Evolutionary conservation across 495 filamentous ascomycete genomes (phyloP).

Genomic region (Penicillium cinerascens): DNA sequence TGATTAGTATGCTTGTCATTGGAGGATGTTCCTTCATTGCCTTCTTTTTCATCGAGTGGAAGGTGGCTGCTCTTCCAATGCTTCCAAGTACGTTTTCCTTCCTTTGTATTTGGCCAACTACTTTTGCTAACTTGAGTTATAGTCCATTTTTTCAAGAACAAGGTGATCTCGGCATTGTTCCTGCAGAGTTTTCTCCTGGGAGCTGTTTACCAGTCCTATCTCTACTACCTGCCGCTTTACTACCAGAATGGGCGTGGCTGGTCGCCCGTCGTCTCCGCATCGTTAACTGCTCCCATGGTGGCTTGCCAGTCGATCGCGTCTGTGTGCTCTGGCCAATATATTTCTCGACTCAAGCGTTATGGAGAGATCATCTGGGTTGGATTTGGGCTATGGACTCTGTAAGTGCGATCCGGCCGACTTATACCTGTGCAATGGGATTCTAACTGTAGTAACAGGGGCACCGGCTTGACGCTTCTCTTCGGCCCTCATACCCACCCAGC

Average conservation of each 20-base stretch:
- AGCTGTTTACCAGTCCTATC: constrained; percentile 54
- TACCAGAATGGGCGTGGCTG: constrained; percentile 53
- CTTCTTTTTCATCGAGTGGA: constrained; percentile 58
- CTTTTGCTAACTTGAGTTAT: constrained; percentile 11
- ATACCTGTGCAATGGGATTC: neutral
- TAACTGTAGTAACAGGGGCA: constrained; percentile 31
- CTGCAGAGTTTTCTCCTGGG: constrained; percentile 60
- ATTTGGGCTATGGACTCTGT: constrained; percentile 52
- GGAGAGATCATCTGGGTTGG: constrained; percentile 56
- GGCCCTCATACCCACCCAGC: constrained; percentile 42
- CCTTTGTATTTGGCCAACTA: neutral
- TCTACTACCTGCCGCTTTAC: constrained; percentile 52
- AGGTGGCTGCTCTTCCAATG: constrained; percentile 55
- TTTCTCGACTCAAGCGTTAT: constrained; percentile 53
- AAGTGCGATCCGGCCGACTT: constrained; percentile 10
- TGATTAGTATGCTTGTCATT: constrained; percentile 59
- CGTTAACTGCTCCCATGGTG: constrained; percentile 52
- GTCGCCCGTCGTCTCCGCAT: constrained; percentile 47
- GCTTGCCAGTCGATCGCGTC: constrained; percentile 49
- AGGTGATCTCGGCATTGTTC: constrained; percentile 49
- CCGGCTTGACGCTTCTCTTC: constrained; percentile 52
- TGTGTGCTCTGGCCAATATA: constrained; percentile 54
- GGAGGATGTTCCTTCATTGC: constrained; percentile 42
- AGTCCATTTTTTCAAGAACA: constrained; percentile 56
- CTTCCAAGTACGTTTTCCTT: constrained; percentile 45